Percentiles rank a stretch among this genome's conserved stretches.
Evolutionary conservation across 1,284 basidiomycete genomes (phyloP).

Genomic region (Puccinia novopanici): DNA sequence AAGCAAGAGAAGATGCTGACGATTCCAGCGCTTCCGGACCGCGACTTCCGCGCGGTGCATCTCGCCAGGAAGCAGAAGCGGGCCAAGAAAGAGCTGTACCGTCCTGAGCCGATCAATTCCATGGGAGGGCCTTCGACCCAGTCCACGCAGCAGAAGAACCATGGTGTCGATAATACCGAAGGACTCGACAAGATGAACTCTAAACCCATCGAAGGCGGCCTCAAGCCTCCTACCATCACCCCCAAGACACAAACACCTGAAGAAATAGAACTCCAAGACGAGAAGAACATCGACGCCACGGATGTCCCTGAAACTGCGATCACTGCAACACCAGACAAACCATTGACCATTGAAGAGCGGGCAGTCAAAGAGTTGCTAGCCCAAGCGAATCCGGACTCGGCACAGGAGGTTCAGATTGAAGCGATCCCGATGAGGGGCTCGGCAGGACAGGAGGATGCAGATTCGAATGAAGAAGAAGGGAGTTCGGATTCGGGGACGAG

Average conservation of each 20-base stretch:
- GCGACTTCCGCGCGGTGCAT: constrained; percentile 43
- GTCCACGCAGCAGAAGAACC: background rate
- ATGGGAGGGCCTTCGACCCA: background rate
- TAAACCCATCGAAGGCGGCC: constrained; percentile 10
- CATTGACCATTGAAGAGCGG: constrained; percentile 32
- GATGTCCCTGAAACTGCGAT: background rate
- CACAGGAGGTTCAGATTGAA: background rate
- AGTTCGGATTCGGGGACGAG: constrained; percentile 26
- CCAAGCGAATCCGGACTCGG: background rate
- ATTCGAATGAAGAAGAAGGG: too few species aligned
- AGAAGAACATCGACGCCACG: background rate
- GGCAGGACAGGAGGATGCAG: background rate
- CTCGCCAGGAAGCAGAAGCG: constrained; percentile 22
- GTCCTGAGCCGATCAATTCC: constrained; percentile 27
- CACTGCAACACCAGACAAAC: constrained; percentile 11
- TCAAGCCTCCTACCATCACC: background rate
- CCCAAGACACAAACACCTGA: background rate
- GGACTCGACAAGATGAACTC: constrained; percentile 45
- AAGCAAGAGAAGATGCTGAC: background rate
- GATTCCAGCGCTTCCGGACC: constrained; percentile 29
- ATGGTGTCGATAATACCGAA: background rate
- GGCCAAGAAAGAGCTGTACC: constrained; percentile 19
- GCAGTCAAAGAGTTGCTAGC: constrained; percentile 35
- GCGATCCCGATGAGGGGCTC: constrained; percentile 19
- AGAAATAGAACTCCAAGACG: background rate